Evolutionary conservation across 441 rosid species (phyloP), one percentile per base, ranked within the genome.

Genomic region (Pelargonium citronellum): DNA sequence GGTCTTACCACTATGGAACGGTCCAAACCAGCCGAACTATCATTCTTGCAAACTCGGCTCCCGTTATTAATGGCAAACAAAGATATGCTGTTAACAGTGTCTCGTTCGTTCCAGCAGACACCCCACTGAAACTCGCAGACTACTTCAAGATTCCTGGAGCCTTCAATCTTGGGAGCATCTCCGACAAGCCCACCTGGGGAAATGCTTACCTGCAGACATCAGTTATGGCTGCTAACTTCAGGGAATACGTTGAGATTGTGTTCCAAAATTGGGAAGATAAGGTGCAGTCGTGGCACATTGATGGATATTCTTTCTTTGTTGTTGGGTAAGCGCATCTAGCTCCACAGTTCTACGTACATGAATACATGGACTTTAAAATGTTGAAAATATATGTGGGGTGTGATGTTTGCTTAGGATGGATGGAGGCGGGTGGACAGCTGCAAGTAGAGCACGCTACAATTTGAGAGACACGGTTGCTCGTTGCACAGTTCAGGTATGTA

Each of bases 1-100:
- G 93, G 3, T 88, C 91, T n/a, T 86, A 88, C 83, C 91, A 86
- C 70, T 88, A 88, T 65, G 89, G 93, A 37, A 75, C 15, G 22
- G 74, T 88, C 37, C 85, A 84, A 66, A 68, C 81, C n/a, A 77
- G 83, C 9, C 82, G 83, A 68, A 83, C 89, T 1, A 68, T 88
- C 70, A 82, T 74, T 81, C 79, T 88, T 41, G 84, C 64, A 17
- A 88, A 80, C 81, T 79, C 87, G 19, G 86, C 86, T 20, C 80
- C 55, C n/a, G 13, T 49, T 2, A 6, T 13, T 49, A 74, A 75
- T 7, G 75, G 75, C 30, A 86, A 83, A 75, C 93, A 86, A 73
- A 78, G 93, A 41, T 88, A 88, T 9, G 91, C 83, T 6, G 82
- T 86, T 49, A 88, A 88, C 44, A 76, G 85, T 9, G 85, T 86